These are phyloP conservation scores for Periconia macrospinosa DNA, from an alignment of 2,329 filamentous ascomycete genomes.

Conservation along the genomic window DNA sequence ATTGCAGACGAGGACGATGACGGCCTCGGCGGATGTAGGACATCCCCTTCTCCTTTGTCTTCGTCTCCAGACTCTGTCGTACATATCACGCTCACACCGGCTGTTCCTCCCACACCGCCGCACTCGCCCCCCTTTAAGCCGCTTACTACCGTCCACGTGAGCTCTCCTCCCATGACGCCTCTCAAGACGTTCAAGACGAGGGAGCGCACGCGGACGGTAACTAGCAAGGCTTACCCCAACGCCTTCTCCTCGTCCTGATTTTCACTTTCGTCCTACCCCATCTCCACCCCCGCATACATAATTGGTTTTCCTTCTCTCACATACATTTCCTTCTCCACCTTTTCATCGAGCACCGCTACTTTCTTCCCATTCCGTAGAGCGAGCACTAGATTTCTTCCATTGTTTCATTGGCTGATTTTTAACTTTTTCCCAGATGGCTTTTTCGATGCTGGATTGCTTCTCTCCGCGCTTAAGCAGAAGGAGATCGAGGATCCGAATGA, in stretches of 20 bases:
- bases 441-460: constrained; percentile 94
- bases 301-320: constrained; percentile 1
- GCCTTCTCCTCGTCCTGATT: constrained; percentile 6
- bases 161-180: constrained; percentile 23
- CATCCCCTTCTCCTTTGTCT: constrained; percentile 34
- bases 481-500: constrained; percentile 56
- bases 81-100: constrained; percentile 14
- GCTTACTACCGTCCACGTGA: constrained; percentile 33
- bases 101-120: constrained; percentile 36
- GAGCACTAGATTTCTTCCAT: not conserved
- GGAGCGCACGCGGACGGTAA: constrained; percentile 19
- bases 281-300: not conserved
- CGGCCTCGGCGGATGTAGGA: constrained; percentile 83
- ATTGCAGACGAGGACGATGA: constrained; percentile 81
- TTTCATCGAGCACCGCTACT: not conserved
- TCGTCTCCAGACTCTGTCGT: constrained; percentile 23
- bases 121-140: constrained; percentile 39
- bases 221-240: constrained; percentile 23
- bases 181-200: constrained; percentile 22
- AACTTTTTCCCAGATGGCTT: constrained; percentile 72
- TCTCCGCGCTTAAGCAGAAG: constrained; percentile 80
- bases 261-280: constrained; percentile 3
- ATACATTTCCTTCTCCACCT: constrained; percentile 6
- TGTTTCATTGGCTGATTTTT: constrained; percentile 35
- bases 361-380: not conserved